These are phyloP conservation scores for Phellopilus nigrolimitatus DNA, from an alignment of 1,284 basidiomycete species.

Conservation along the genomic window DNA sequence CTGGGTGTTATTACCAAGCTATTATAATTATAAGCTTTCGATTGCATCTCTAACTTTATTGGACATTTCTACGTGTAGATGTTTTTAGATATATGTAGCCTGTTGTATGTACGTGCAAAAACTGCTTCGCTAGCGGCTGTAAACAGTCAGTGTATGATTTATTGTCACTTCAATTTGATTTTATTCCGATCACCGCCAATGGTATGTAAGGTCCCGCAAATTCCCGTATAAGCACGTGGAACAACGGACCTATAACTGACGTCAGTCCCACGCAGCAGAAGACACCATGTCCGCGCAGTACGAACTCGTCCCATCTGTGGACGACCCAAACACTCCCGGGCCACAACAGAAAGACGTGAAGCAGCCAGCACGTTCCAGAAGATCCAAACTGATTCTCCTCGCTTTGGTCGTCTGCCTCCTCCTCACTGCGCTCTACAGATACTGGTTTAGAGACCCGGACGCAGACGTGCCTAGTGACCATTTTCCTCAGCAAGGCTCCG, in stretches of 20 bases:
- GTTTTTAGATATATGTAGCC: too few species aligned
- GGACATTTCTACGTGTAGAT: not conserved
- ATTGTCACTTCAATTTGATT: too few species aligned
- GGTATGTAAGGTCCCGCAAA: not conserved
- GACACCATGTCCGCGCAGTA: constrained; percentile 17
- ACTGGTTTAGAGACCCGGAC: constrained; percentile 14
- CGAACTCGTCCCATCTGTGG: constrained; percentile 18
- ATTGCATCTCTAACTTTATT: not conserved
- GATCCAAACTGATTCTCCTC: constrained; percentile 10
- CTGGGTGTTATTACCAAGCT: constrained; percentile 41
- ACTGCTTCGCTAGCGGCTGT: too few species aligned
- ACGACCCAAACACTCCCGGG: constrained; percentile 11
- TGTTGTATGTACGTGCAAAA: too few species aligned
- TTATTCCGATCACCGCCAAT: too few species aligned
- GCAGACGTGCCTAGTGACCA: not conserved
- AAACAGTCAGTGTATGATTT: too few species aligned
- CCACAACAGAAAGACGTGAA: not conserved
- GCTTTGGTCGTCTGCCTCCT: constrained; percentile 9
- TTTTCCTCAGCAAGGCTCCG: constrained; percentile 6
- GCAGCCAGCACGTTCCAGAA: not conserved
- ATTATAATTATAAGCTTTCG: constrained; percentile 24
- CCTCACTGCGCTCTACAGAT: constrained; percentile 13
- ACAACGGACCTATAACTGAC: not conserved
- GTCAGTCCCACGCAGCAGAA: not conserved
- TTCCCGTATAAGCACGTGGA: not conserved